Evolutionary conservation across 2,329 filamentous ascomycete genomes (phyloP).

Genomic region (Penicillium sp.): DNA sequence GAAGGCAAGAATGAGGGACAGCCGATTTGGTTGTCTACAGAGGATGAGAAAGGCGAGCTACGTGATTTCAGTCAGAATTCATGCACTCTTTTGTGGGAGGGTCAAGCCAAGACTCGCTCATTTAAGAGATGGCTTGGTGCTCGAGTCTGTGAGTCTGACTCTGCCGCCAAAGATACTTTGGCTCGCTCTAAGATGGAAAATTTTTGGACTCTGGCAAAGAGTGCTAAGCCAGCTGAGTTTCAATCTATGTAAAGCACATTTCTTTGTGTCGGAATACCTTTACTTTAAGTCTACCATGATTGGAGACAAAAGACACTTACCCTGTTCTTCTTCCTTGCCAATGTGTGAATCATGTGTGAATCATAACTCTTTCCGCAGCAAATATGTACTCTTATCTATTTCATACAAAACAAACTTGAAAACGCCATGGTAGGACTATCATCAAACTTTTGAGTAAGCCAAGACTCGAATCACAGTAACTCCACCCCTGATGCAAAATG

Average conservation of each 20-base stretch:
- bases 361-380: slow-evolving; percentile 8
- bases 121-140: slow-evolving; percentile 83
- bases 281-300: no score
- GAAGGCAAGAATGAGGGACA: slow-evolving; percentile 61
- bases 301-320: no score
- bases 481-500: slow-evolving; percentile 27
- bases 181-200: slow-evolving; percentile 85
- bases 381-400: slow-evolving; percentile 15
- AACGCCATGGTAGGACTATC: slow-evolving; percentile 5
- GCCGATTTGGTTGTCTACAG: slow-evolving; percentile 71
- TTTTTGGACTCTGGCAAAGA: slow-evolving; percentile 90
- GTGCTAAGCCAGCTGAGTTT: slow-evolving; percentile 41
- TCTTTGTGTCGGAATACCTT: no score
- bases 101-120: slow-evolving; percentile 72
- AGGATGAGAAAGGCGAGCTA: slow-evolving; percentile 72
- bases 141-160: slow-evolving; percentile 88
- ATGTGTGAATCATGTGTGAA: slow-evolving; percentile 4
- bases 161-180: slow-evolving; percentile 78
- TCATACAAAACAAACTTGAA: slow-evolving; percentile 1
- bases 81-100: slow-evolving; percentile 84
- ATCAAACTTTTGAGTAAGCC: slow-evolving; percentile 3
- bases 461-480: slow-evolving; percentile 13
- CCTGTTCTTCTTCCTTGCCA: slow-evolving; percentile 1
- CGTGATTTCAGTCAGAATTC: slow-evolving; percentile 81
- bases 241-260: slow-evolving; percentile 12